These are phyloP conservation scores for Chytriomyces hyalinus DNA, from an alignment of 192 early-diverging fungal genomes.

Conservation along the genomic window DNA sequence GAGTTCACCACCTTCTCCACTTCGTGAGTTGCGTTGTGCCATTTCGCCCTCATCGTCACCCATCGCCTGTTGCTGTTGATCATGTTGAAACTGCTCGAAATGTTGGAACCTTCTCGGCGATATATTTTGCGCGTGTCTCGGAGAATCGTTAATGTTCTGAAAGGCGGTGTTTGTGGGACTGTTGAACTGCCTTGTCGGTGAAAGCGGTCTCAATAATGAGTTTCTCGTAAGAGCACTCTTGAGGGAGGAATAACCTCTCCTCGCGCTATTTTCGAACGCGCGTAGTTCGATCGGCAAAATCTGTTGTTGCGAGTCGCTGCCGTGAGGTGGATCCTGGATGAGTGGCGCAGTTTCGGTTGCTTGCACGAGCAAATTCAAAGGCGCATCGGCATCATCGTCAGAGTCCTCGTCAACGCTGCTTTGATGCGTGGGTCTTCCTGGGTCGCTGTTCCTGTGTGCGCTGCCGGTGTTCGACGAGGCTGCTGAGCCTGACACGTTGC, in stretches of 20 bases:
- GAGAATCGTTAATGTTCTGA: background rate
- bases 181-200: background rate
- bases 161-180: background rate
- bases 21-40: constrained; percentile 4
- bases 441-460: no score
- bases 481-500: no score
- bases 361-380: background rate
- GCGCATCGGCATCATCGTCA: constrained; percentile 13
- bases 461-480: no score
- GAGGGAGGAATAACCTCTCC: background rate
- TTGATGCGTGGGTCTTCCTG: no score
- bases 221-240: background rate
- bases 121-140: no score
- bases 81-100: constrained; percentile 5
- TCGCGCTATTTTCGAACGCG: background rate
- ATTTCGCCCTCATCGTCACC: background rate
- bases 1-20: constrained; percentile 15
- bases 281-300: constrained; percentile 61
- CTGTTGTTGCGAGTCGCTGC: constrained; percentile 40
- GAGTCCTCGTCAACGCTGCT: background rate
- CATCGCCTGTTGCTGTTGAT: background rate
- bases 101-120: background rate
- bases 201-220: constrained; percentile 1
- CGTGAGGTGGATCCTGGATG: background rate
- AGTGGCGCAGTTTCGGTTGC: background rate